These are phyloP conservation scores for Blastobotrys serpentis DNA, from an alignment of 1,139 yeast species.

Conservation along the genomic window DNA sequence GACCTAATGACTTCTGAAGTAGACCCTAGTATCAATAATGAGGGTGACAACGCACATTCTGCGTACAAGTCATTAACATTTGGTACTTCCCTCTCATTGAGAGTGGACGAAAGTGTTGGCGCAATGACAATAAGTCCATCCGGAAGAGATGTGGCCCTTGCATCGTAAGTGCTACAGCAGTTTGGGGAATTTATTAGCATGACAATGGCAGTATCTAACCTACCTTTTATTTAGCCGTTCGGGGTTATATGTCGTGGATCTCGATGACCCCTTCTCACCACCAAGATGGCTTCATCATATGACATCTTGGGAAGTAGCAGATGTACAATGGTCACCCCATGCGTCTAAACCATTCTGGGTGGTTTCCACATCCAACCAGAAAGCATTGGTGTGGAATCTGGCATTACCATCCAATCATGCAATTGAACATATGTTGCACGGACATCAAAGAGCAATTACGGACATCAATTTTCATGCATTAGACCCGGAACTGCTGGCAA, in stretches of 20 bases:
- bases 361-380: constrained; percentile 89
- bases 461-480: constrained; percentile 90
- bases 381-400: constrained; percentile 91
- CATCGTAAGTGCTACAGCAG: constrained; percentile 56
- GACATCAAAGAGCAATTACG: constrained; percentile 89
- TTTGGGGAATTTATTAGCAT: no score
- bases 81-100: constrained; percentile 57
- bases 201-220: no score
- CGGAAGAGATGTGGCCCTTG: constrained; percentile 90
- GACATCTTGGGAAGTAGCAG: constrained; percentile 98
- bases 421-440: constrained; percentile 80
- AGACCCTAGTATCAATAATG: not conserved
- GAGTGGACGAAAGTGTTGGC: constrained; percentile 91
- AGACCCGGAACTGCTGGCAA: constrained; percentile 86
- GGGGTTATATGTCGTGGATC: constrained; percentile 84
- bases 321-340: constrained; percentile 97
- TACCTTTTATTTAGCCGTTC: constrained; percentile 46
- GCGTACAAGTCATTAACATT: constrained; percentile 25
- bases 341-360: constrained; percentile 83
- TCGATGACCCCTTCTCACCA: constrained; percentile 92
- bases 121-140: constrained; percentile 92
- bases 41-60: constrained; percentile 1
- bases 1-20: not conserved
- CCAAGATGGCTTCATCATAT: constrained; percentile 91
- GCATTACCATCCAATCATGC: constrained; percentile 74